Base-by-base conservation (phyloP, 768 basidiomycete genomes). In the Rhodotorula babjevae region DNA sequence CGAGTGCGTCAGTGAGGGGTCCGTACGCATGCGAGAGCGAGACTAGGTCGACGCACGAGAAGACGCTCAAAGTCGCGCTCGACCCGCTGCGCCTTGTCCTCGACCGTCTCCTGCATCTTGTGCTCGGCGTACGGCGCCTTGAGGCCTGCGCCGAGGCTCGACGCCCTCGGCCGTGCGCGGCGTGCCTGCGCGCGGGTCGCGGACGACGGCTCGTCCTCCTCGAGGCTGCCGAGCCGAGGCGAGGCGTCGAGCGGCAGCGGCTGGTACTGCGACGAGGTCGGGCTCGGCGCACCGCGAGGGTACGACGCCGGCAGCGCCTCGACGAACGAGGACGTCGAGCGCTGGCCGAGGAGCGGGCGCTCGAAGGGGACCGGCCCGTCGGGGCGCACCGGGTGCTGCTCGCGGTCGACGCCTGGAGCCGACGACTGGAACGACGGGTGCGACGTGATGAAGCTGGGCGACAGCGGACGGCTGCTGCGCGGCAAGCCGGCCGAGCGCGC, bases 51-150 rank as follows among this genome's bases (percentile, higher is more conserved):
- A 81, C 89, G 79, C 79, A 92, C 92, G 79, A 95, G 82, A 65
- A 95, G 84, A 78, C 85, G 87, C 79, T 92, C 90, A 73, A 95
- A 95, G 0, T 88, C 92, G 68, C 86, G 83, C 75, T 87, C 85
- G 77, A 87, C 88, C 52, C 84, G 82, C 27, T 79, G 79, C 7
- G 80, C 79, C 50, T 83, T 73, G 46, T 69, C 61, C 40, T 63
- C 47, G 1, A 47, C 11, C 42, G 65, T 50, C 65, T 69, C 68
- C 0, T 42, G 36, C 61, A 25, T n/a, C 18, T 16, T 16, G 19
- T 44, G 50, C 31, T 59, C 44, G 11, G 9, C 15, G 29, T 42
- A 63, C 27, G 42, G 52, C n/a, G 49, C 47, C 19, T 63, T 55
- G 16, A 42, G n/a, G 9, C 16, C 60, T 3, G 40, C 58, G 3